These are phyloP conservation scores for Paramecium octaurelia DNA, from an alignment of 73 alveolate species.

Conservation along the genomic window DNA sequence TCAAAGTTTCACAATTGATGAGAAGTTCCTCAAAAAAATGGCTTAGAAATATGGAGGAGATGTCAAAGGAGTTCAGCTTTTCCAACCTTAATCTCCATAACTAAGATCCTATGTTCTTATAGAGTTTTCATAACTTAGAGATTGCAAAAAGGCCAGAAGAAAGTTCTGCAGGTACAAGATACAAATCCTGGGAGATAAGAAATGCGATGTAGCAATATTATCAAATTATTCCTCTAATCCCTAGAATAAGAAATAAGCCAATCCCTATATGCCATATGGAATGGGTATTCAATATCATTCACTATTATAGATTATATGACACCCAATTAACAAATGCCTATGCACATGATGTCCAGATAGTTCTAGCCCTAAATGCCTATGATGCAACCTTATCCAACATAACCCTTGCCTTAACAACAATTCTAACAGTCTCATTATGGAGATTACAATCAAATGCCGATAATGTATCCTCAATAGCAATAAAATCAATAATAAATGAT, in stretches of 20 bases:
- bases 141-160: conserved; percentile 23
- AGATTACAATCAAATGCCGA: neutral
- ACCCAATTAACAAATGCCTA: neutral
- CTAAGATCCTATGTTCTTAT: neutral
- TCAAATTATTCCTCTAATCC: neutral
- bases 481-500: neutral
- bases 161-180: conserved; percentile 18
- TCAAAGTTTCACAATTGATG: neutral
- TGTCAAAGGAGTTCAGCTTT: neutral
- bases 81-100: neutral
- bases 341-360: neutral
- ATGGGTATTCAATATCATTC: neutral
- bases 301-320: neutral
- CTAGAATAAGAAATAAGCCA: neutral
- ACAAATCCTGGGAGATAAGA: neutral
- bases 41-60: conserved; percentile 28
- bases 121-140: neutral
- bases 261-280: neutral
- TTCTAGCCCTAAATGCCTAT: neutral
- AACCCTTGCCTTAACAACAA: neutral
- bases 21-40: neutral
- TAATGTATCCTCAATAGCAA: neutral
- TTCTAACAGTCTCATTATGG: neutral
- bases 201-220: conserved; percentile 10
- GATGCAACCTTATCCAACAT: neutral